Evolutionary conservation across 2,329 filamentous ascomycete species (phyloP), one percentile per base, ranked within the genome.

Genomic region (Nemania sp.): DNA sequence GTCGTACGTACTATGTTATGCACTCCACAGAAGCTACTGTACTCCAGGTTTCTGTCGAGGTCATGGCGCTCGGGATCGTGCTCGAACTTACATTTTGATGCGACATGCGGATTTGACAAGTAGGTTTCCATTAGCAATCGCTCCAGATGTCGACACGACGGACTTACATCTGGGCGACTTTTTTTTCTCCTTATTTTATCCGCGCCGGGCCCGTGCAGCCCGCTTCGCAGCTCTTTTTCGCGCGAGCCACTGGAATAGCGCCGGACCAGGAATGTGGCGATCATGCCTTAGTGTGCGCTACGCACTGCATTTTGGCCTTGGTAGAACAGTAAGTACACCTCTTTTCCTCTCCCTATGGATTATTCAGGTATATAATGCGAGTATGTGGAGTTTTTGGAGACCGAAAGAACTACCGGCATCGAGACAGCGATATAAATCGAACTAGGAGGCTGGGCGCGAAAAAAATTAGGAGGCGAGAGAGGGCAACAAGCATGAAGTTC

Each of bases 91-190:
- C 30, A 30, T 22, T 28, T 50, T 54, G 24, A 50, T 57, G 33
- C 54, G 54, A 57, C 54, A 50, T 57, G 50, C 50, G 49, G 46
- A 46, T 47, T 57, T 49, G 31, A 31, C 54, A 44, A 54, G 41
- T 20, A 39, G 44, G 30, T 42, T 28, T 44, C 8, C 24, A 8
- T 11, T 40, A 33, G 12, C 15, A 26, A 41, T 40, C 12, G 12
- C 28, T 12, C 28, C 19, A 20, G 12, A 43, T 24, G 22, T 23
- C 15, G 24, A 26, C 7, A 20, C 12, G 26, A 31, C 28, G 9
- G 11, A 31, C n/a, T 3, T 14, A 19, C 15, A 3, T 15, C 2
- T 15, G 14, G n/a, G 14, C n/a, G n/a, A 37, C n/a, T 17, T 12
- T 20, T 37, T 37, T 7, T 15, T n/a, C 28, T 15, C 41, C 19